These are phyloP conservation scores for Candida insectorum DNA, from an alignment of 805 yeast genomes.

Conservation along the genomic window DNA sequence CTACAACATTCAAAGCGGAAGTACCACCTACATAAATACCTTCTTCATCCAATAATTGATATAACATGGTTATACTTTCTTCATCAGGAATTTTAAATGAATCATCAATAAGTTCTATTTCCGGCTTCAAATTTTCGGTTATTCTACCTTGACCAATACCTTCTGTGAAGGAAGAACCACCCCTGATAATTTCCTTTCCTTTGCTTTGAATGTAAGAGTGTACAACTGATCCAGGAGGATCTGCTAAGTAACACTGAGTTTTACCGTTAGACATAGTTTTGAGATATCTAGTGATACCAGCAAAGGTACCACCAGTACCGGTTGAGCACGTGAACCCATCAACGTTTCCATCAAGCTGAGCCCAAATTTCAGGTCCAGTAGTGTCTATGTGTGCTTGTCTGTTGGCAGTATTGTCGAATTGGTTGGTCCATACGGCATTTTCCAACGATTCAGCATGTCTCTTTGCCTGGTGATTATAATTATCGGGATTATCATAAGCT, in stretches of 20 bases:
- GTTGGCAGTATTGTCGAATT: slow-evolving; percentile 85
- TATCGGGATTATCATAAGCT: slow-evolving; percentile 75
- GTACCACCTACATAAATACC: slow-evolving; percentile 92
- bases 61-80: slow-evolving; percentile 79
- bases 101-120: slow-evolving; percentile 71
- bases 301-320: slow-evolving; percentile 91
- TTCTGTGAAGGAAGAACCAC: slow-evolving; percentile 88
- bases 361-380: slow-evolving; percentile 93
- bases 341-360: slow-evolving; percentile 71
- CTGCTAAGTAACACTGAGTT: slow-evolving; percentile 66
- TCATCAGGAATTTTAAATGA: slow-evolving; percentile 78
- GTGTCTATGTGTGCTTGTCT: slow-evolving; percentile 85
- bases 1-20: slow-evolving; percentile 85
- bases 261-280: slow-evolving; percentile 63
- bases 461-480: slow-evolving; percentile 83
- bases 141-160: slow-evolving; percentile 96
- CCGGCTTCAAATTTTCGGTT: slow-evolving; percentile 75
- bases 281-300: slow-evolving; percentile 78
- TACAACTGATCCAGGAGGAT: slow-evolving; percentile 90
- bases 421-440: slow-evolving; percentile 92
- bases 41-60: slow-evolving; percentile 79
- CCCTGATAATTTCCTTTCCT: slow-evolving; percentile 64
- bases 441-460: slow-evolving; percentile 73
- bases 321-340: slow-evolving; percentile 88
- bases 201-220: slow-evolving; percentile 73